These are phyloP conservation scores for Globisporangium barbulae DNA, from an alignment of 352 stramenopile species.

Conservation along the genomic window DNA sequence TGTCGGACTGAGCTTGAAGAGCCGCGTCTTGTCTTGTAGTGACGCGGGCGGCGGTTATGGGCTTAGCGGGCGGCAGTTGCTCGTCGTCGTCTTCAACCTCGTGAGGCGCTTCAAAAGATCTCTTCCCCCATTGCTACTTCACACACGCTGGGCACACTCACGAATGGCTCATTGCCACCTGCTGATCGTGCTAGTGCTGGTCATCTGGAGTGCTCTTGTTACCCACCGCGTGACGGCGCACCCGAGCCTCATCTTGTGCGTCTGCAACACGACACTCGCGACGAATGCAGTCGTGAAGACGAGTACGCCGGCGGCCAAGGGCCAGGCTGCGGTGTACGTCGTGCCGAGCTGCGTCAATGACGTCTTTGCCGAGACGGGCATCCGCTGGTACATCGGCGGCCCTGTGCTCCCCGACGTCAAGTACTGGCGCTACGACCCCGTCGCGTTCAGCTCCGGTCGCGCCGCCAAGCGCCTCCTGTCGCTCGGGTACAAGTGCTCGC, in stretches of 20 bases:
- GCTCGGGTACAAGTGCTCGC: constrained; percentile 68
- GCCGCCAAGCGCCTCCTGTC: constrained; percentile 61
- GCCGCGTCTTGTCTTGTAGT: background rate
- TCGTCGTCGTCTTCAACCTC: background rate
- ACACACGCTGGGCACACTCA: background rate
- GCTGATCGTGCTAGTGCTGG: background rate
- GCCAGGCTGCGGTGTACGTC: constrained; percentile 49
- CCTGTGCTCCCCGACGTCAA: constrained; percentile 46
- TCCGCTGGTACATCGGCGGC: constrained; percentile 80
- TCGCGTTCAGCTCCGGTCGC: constrained; percentile 46
- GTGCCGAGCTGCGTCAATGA: constrained; percentile 69
- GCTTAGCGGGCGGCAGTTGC: constrained; percentile 2
- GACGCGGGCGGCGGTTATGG: constrained; percentile 3
- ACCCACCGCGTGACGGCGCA: constrained; percentile 20
- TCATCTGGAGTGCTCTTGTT: background rate
- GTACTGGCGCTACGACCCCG: constrained; percentile 50
- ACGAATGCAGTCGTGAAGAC: constrained; percentile 51
- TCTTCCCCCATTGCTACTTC: background rate
- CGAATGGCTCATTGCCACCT: background rate
- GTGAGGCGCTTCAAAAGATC: constrained; percentile 4
- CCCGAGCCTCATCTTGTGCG: constrained; percentile 68
- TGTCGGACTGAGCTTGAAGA: background rate
- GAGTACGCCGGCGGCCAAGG: constrained; percentile 26
- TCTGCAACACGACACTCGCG: constrained; percentile 68
- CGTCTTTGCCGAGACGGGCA: constrained; percentile 75